Evolutionary conservation across 1,284 basidiomycete genomes (phyloP).

Genomic region (Austroboletus rostrupii): DNA sequence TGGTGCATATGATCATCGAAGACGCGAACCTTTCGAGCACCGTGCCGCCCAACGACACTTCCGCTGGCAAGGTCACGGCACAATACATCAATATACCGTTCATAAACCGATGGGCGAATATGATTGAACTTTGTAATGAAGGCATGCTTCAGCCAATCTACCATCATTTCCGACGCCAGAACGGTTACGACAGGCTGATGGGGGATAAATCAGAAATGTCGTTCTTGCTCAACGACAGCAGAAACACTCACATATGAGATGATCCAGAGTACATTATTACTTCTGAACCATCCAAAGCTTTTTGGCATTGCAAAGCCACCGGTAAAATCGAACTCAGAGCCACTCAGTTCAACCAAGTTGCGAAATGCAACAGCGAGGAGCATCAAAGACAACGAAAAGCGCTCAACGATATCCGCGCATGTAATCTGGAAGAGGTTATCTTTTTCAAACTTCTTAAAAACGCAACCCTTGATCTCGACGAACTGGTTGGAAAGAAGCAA

Average conservation of each 20-base stretch:
- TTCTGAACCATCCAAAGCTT: constrained; percentile 81
- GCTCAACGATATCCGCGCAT: constrained; percentile 97
- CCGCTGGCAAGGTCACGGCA: constrained; percentile 90
- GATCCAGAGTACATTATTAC: constrained; percentile 78
- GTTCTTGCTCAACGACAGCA: neutral
- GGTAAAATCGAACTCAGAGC: constrained; percentile 78
- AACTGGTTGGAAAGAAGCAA: constrained; percentile 97
- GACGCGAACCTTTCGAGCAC: constrained; percentile 61
- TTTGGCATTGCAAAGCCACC: constrained; percentile 73
- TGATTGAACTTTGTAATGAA: constrained; percentile 99
- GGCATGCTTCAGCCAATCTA: constrained; percentile 99
- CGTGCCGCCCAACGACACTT: constrained; percentile 63
- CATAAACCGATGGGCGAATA: constrained; percentile 93
- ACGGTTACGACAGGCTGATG: constrained; percentile 86
- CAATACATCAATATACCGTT: constrained; percentile 92
- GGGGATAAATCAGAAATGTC: constrained; percentile 1
- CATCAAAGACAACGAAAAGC: constrained; percentile 93
- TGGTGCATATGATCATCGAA: neutral
- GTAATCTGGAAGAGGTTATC: constrained; percentile 99
- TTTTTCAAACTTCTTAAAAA: constrained; percentile 99
- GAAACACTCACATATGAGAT: constrained; percentile 76
- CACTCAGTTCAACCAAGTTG: constrained; percentile 92
- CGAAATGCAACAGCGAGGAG: constrained; percentile 88
- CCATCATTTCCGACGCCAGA: constrained; percentile 86
- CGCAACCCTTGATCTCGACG: constrained; percentile 98